phyloP scores from a whole-genome alignment of 1,284 basidiomycete species.

The Ceratobasidium sp. region DNA sequence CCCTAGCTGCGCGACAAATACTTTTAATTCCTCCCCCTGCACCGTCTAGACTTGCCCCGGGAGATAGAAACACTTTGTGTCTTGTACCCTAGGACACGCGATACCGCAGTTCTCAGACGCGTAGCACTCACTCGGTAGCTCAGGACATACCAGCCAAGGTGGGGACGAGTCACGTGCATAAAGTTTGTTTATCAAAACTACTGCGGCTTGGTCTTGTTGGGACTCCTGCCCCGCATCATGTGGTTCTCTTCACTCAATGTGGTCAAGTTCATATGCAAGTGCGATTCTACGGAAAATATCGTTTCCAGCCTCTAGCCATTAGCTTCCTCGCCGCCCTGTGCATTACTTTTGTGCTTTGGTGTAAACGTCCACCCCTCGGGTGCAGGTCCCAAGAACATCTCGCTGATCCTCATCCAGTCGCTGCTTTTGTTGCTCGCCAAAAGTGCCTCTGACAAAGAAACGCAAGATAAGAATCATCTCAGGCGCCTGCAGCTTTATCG shows the following conservation, averaged over 20 bases:
- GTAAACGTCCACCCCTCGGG: slow-evolving; percentile 74
- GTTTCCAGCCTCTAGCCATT: slow-evolving; percentile 55
- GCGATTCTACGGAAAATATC: too few species aligned
- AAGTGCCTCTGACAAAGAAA: slow-evolving; percentile 71
- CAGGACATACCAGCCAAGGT: not conserved
- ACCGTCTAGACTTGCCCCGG: not conserved
- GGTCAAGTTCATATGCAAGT: slow-evolving; percentile 21
- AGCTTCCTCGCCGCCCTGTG: slow-evolving; percentile 67
- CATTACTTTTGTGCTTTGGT: slow-evolving; percentile 80
- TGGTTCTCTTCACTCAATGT: slow-evolving; percentile 32
- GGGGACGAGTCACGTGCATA: slow-evolving; percentile 7
- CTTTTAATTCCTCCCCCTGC: slow-evolving; percentile 19
- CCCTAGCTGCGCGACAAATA: not conserved
- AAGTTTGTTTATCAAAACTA: slow-evolving; percentile 21
- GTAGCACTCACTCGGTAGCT: slow-evolving; percentile 1
- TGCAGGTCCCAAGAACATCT: slow-evolving; percentile 88
- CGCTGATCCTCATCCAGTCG: slow-evolving; percentile 96
- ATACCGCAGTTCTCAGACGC: not conserved
- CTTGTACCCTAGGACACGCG: not conserved
- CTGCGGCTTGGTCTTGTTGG: slow-evolving; percentile 11
- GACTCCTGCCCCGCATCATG: slow-evolving; percentile 4
- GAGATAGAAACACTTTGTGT: not conserved
- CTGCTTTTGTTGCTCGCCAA: slow-evolving; percentile 80
- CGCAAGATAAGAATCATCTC: slow-evolving; percentile 11
- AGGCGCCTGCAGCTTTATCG: slow-evolving; percentile 2